phyloP scores from a whole-genome alignment of 805 yeast genomes.

The Starmerella khaoyaiensis region DNA sequence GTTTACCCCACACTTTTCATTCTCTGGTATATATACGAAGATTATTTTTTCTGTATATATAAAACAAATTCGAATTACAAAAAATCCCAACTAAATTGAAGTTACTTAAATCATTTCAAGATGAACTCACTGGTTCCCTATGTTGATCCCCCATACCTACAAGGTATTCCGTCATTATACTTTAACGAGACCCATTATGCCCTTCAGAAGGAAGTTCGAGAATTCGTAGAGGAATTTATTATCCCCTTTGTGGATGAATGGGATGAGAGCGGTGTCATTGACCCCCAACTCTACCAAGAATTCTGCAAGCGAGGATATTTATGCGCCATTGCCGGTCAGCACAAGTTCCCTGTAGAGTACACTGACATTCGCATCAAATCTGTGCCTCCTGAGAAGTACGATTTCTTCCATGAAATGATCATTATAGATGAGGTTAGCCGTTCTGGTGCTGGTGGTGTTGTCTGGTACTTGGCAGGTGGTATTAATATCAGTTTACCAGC shows the following conservation, averaged over 20 bases:
- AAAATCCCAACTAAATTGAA: too few relatives aligned
- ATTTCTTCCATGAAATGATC: conserved; percentile 31
- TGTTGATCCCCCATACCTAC: conserved; percentile 33
- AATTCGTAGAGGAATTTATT: conserved; percentile 29
- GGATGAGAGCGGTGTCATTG: conserved; percentile 31
- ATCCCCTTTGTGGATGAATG: conserved; percentile 34
- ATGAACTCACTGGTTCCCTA: conserved; percentile 31
- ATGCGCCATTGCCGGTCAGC: conserved; percentile 30
- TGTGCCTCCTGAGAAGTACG: conserved; percentile 31
- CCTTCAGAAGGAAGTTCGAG: conserved; percentile 31
- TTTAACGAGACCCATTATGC: conserved; percentile 32
- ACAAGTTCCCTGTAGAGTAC: conserved; percentile 29
- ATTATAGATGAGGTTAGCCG: conserved; percentile 31
- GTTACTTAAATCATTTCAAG: too few relatives aligned
- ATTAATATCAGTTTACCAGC: conserved; percentile 34
- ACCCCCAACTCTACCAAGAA: conserved; percentile 25
- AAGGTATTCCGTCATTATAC: conserved; percentile 31
- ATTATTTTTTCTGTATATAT: too few relatives aligned
- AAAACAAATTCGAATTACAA: too few relatives aligned
- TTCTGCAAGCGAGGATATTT: conserved; percentile 32
- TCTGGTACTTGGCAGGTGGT: conserved; percentile 33
- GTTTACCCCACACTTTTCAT: too few relatives aligned
- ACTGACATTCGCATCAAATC: conserved; percentile 27
- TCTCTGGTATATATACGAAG: too few relatives aligned
- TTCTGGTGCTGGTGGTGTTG: conserved; percentile 32